phyloP scores from a whole-genome alignment of 108 stramenopile genomes.

The Bacterosira constricta region DNA sequence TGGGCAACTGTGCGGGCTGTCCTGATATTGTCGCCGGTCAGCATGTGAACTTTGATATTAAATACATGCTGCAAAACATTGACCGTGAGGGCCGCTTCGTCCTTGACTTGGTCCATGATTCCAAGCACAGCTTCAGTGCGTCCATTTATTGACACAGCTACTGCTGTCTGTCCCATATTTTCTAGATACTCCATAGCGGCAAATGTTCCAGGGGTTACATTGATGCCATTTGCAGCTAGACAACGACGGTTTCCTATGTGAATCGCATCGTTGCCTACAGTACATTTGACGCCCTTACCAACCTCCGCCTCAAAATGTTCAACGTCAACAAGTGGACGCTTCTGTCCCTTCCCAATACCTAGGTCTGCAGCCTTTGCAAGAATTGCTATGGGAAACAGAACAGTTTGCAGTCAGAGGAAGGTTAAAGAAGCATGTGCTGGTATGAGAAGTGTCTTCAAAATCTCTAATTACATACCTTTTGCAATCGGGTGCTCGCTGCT shows the following conservation, averaged over 20 bases:
- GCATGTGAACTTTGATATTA: slow-evolving; percentile 76
- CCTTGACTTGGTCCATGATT: slow-evolving; percentile 74
- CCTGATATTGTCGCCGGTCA: slow-evolving; percentile 80
- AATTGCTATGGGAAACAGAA: slow-evolving; percentile 36
- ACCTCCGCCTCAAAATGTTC: slow-evolving; percentile 60
- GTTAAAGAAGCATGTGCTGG: background rate
- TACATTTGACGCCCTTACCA: slow-evolving; percentile 81
- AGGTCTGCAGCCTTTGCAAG: slow-evolving; percentile 37
- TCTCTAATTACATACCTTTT: slow-evolving; percentile 25
- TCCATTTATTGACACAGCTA: slow-evolving; percentile 77
- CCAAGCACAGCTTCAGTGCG: slow-evolving; percentile 73
- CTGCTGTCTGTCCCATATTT: slow-evolving; percentile 81
- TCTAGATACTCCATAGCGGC: slow-evolving; percentile 71
- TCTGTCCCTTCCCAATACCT: slow-evolving; percentile 42
- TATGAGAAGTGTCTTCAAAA: no score
- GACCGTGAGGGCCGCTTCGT: slow-evolving; percentile 68
- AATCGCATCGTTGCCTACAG: slow-evolving; percentile 54
- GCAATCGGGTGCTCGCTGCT: slow-evolving; percentile 68
- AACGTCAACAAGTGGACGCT: slow-evolving; percentile 23
- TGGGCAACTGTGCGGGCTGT: slow-evolving; percentile 76
- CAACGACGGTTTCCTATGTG: slow-evolving; percentile 81
- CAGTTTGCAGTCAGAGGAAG: background rate
- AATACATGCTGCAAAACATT: slow-evolving; percentile 51
- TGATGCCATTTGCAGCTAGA: slow-evolving; percentile 54
- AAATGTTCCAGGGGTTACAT: slow-evolving; percentile 46